Evolutionary conservation across 257 asterid species (phyloP), one percentile per base, ranked within the genome.

Genomic region (Osmanthus fragrans): DNA sequence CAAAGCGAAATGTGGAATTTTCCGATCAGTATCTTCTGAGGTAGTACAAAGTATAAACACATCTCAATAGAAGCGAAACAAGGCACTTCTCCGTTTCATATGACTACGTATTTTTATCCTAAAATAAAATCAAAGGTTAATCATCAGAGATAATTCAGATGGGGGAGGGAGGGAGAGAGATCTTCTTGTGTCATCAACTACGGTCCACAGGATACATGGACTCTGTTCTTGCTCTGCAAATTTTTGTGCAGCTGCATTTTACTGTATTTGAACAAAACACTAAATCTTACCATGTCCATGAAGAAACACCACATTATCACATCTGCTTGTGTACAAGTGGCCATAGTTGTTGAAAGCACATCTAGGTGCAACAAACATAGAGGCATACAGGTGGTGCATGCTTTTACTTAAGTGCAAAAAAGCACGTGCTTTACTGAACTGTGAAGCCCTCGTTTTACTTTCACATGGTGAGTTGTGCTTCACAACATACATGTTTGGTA

Each of bases 1-100:
- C 67, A 64, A 72, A 67, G 58, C 58, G 16, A 47, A 13, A 47
- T 15, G 1, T 15, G 21, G 82, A 80, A 84, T 69, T 60, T 32
- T 63, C 72, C 36, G 34, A 73, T 77, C 79, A 47, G 56, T 47
- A 1, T 47, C 56, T 15, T 47, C 21, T 47, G 4, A 16, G 58
- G 58, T 16, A 47, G 58, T 47, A 47, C 58, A 47, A 15, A 47
- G 51, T 42, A 42, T 12, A 12, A 12, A 42, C 58, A 47, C 58
- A 47, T 47, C 58, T 4, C 58, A 16, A 47, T 16, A 47, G 21
- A 47, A 47, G 7, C 6, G 16, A 47, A 47, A 47, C 7, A 47
- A 47, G n/a, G 58, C 6, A 47, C 51, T 42, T 42, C 2, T 42
- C 18, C 3, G 18, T 42, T 42, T 42, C 51, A 42, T 42, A 42